Percentiles rank a stretch among this genome's conserved stretches.
Conservation (phyloP, 352 stramenopile species). For the Lagenidium giganteum region DNA sequence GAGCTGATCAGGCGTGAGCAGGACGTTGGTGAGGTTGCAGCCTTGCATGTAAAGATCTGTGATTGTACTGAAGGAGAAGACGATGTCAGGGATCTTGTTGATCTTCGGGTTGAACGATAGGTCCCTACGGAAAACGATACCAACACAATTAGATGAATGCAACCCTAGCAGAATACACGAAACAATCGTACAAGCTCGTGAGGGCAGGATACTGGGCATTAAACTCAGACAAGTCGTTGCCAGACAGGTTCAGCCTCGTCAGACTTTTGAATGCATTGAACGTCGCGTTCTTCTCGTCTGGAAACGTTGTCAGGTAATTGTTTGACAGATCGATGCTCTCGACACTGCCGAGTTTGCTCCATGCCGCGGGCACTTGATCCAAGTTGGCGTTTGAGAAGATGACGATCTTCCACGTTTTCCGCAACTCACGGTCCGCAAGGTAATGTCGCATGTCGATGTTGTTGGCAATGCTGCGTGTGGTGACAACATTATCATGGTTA, state of each 20-base stretch:
- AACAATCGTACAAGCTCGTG: constrained; percentile 21
- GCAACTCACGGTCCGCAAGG: background rate
- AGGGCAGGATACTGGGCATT: constrained; percentile 23
- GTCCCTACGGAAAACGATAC: constrained; percentile 18
- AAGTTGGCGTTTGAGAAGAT: constrained; percentile 49
- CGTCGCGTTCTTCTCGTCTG: constrained; percentile 21
- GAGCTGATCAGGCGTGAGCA: constrained; percentile 31
- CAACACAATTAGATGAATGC: too few relatives aligned
- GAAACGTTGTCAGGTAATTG: constrained; percentile 46
- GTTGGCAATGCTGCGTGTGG: too few relatives aligned
- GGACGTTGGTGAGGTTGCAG: constrained; percentile 57
- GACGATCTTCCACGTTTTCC: constrained; percentile 15
- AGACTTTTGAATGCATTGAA: constrained; percentile 26
- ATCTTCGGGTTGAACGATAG: constrained; percentile 42
- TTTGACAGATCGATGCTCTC: constrained; percentile 39
- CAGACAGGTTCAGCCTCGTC: constrained; percentile 22
- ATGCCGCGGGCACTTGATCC: constrained; percentile 26
- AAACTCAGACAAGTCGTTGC: constrained; percentile 43
- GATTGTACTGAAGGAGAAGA: constrained; percentile 42
- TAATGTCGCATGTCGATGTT: constrained; percentile 19
- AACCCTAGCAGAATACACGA: too few relatives aligned
- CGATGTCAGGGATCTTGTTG: constrained; percentile 29
- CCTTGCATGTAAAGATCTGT: constrained; percentile 36
- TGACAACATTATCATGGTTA: too few relatives aligned
- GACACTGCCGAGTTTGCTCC: constrained; percentile 30